A percentile compares a stretch with the other conserved stretches of the same genome.
phyloP scores from a whole-genome alignment of 768 basidiomycete genomes.

The Russula virescens region DNA sequence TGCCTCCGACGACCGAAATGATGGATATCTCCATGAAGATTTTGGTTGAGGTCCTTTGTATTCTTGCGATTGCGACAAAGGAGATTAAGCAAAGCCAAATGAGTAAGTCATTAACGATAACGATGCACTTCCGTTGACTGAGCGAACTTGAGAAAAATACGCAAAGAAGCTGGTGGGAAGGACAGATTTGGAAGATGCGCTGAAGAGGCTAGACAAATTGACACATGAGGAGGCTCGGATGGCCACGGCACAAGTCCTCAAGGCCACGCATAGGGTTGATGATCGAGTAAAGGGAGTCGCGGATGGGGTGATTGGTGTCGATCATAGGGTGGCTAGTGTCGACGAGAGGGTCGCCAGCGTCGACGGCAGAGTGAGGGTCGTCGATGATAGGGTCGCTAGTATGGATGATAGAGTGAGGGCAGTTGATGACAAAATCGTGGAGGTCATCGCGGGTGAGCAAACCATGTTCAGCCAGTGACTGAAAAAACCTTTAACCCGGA shows the following conservation, averaged over 20 bases:
- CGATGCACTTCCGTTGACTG: neutral
- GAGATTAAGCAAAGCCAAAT: neutral
- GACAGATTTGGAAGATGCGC: neutral
- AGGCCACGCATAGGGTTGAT: neutral
- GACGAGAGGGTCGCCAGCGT: neutral
- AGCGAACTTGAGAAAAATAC: neutral
- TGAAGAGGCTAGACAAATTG: neutral
- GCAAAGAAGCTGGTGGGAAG: neutral
- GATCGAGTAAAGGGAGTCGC: no score
- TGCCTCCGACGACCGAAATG: neutral
- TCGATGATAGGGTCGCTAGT: no score
- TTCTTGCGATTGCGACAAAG: neutral
- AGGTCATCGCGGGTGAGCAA: neutral
- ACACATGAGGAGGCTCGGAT: neutral
- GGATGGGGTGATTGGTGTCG: no score
- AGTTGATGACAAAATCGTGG: neutral
- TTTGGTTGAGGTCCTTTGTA: neutral
- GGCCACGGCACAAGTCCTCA: neutral
- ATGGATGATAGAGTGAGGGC: no score
- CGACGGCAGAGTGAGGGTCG: no score
- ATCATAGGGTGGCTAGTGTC: neutral
- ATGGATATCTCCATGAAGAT: neutral
- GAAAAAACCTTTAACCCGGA: no score
- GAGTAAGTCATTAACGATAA: neutral
- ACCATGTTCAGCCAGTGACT: neutral